Evolutionary conservation across 331 rosid species (phyloP).

Genomic region (Quercus tomentella): DNA sequence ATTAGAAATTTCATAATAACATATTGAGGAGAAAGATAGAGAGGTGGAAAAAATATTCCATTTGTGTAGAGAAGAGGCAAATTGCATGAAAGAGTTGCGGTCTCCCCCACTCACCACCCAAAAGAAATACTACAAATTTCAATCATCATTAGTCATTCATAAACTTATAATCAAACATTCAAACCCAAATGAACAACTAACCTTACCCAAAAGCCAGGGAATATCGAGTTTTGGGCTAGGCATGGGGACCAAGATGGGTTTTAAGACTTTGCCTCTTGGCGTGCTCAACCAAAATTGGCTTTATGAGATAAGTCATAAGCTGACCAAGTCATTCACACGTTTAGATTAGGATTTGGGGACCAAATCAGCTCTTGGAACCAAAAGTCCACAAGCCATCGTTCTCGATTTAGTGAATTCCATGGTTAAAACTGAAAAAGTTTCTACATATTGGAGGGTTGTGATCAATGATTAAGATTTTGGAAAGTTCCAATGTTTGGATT

Average conservation of each 20-base stretch:
- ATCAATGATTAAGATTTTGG: too few species aligned
- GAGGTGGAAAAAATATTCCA: not conserved
- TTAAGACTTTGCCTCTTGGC: conserved; percentile 5
- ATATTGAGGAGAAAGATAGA: not conserved
- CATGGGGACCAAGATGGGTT: too few species aligned
- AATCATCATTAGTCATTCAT: not conserved
- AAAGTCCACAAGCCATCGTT: not conserved
- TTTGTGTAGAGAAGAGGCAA: conserved; percentile 21
- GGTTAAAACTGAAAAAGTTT: not conserved
- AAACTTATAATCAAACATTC: not conserved
- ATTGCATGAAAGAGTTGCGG: conserved; percentile 23
- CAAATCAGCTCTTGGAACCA: not conserved
- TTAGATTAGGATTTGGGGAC: conserved; percentile 12
- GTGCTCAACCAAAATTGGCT: conserved; percentile 13
- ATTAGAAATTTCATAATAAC: too few species aligned
- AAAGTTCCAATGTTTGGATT: too few species aligned
- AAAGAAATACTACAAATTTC: too few species aligned
- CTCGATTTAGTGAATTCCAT: not conserved
- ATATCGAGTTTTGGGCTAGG: too few species aligned
- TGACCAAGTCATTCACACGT: conserved; percentile 26
- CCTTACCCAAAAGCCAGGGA: not conserved
- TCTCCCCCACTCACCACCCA: conserved; percentile 1
- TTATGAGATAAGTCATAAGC: conserved; percentile 24
- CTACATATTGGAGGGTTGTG: too few species aligned
- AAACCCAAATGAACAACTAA: not conserved